These are phyloP conservation scores for Starmerella bombicola DNA, from an alignment of 805 yeast species.

Conservation along the genomic window DNA sequence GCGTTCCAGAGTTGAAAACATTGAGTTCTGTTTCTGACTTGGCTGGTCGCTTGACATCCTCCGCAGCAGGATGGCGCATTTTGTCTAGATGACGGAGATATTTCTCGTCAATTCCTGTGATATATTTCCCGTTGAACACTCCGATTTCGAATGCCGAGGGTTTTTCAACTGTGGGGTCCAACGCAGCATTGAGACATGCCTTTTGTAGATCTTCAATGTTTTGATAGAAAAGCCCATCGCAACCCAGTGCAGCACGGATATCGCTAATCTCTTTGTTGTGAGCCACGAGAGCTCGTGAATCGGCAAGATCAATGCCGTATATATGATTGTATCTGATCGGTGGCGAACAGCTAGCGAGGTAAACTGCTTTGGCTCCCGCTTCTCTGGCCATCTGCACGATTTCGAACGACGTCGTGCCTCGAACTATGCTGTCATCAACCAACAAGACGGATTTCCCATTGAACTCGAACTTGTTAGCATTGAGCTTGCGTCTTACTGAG, in stretches of 20 bases:
- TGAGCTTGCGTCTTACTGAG: slow-evolving; percentile 83
- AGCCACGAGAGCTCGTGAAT: slow-evolving; percentile 85
- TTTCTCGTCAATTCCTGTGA: slow-evolving; percentile 83
- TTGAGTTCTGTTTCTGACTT: slow-evolving; percentile 71
- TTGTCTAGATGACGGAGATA: slow-evolving; percentile 72
- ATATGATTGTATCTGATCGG: slow-evolving; percentile 94
- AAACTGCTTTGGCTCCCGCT: slow-evolving; percentile 93
- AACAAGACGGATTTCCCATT: slow-evolving; percentile 70
- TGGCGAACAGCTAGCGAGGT: slow-evolving; percentile 94
- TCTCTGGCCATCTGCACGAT: slow-evolving; percentile 97
- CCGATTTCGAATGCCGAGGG: slow-evolving; percentile 79
- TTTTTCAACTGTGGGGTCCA: slow-evolving; percentile 24
- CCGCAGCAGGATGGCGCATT: slow-evolving; percentile 65
- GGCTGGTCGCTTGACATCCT: slow-evolving; percentile 37
- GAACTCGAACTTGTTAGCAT: slow-evolving; percentile 93
- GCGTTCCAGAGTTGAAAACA: slow-evolving; percentile 36
- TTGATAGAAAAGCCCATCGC: slow-evolving; percentile 86
- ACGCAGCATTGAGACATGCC: slow-evolving; percentile 47
- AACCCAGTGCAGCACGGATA: slow-evolving; percentile 68
- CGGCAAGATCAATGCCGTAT: slow-evolving; percentile 95
- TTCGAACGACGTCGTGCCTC: slow-evolving; percentile 95
- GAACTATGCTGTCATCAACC: slow-evolving; percentile 93
- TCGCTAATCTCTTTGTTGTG: slow-evolving; percentile 62
- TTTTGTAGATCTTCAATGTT: slow-evolving; percentile 66
- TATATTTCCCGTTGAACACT: slow-evolving; percentile 87